A percentile compares a stretch with the other conserved stretches of the same genome.
These are phyloP conservation scores for Aspergillus sp. DNA, from an alignment of 2,329 filamentous ascomycete genomes.

Conservation along the genomic window DNA sequence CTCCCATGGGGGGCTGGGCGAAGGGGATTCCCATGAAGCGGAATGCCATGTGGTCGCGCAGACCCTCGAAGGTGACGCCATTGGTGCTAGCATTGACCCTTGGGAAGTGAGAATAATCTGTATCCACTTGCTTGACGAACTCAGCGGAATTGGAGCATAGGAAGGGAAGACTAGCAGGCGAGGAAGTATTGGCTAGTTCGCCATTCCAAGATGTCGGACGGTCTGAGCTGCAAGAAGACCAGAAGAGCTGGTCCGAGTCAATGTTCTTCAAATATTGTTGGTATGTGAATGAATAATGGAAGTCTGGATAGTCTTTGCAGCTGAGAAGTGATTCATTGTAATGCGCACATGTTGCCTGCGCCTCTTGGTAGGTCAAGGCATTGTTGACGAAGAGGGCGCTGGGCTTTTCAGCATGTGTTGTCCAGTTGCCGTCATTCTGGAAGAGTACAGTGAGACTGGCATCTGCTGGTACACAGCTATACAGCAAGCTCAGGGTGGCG, in stretches of 20 bases:
- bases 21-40: slow-evolving; percentile 8
- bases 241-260: neutral
- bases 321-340: neutral
- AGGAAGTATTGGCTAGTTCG: neutral
- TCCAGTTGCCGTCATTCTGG: slow-evolving; percentile 1
- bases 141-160: neutral
- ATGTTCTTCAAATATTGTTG: neutral
- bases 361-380: neutral
- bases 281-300: neutral
- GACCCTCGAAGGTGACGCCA: neutral
- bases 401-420: neutral
- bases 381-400: neutral
- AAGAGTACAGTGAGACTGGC: neutral
- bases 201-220: neutral
- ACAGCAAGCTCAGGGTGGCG: neutral
- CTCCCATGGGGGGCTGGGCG: slow-evolving; percentile 7
- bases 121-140: neutral
- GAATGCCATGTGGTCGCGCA: neutral
- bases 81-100: neutral
- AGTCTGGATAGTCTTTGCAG: neutral
- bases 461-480: neutral
- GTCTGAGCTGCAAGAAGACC: neutral
- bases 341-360: neutral
- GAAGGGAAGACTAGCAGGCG: neutral
- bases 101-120: neutral